Evolutionary conservation across 208 protist species (phyloP).

Genomic region (Angomonas ambiguus): DNA sequence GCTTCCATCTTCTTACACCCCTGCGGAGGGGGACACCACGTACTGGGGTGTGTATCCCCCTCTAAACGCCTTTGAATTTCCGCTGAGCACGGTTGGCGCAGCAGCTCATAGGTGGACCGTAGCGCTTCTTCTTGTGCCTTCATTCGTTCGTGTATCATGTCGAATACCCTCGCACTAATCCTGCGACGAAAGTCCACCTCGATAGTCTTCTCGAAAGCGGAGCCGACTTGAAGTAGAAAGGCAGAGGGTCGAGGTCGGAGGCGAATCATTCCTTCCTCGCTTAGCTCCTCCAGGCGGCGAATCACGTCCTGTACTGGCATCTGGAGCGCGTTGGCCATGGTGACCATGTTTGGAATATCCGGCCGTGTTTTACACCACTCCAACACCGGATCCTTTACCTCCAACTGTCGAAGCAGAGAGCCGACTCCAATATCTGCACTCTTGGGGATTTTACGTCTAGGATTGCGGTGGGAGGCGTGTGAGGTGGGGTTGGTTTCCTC

Average conservation of each 20-base stretch:
- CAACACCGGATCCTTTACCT: slow-evolving; percentile 52
- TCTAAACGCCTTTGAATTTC: not conserved
- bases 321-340: slow-evolving; percentile 46
- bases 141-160: slow-evolving; percentile 26
- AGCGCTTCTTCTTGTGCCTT: slow-evolving; percentile 32
- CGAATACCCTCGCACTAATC: not conserved
- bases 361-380: slow-evolving; percentile 35
- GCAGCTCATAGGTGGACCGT: slow-evolving; percentile 43
- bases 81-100: slow-evolving; percentile 39
- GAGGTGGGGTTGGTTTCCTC: not conserved
- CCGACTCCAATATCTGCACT: slow-evolving; percentile 22
- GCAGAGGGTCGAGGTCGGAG: not conserved
- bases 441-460: not conserved
- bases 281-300: slow-evolving; percentile 58
- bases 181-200: too few relatives aligned
- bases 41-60: not conserved
- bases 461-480: not conserved
- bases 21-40: slow-evolving; percentile 48
- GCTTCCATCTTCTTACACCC: slow-evolving; percentile 45
- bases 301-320: slow-evolving; percentile 57
- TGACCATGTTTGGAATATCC: slow-evolving; percentile 44
- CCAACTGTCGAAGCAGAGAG: slow-evolving; percentile 52
- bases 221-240: not conserved
- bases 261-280: slow-evolving; percentile 16
- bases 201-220: not conserved